phyloP scores from a whole-genome alignment of 108 stramenopile species.

The Nitzschia palea region DNA sequence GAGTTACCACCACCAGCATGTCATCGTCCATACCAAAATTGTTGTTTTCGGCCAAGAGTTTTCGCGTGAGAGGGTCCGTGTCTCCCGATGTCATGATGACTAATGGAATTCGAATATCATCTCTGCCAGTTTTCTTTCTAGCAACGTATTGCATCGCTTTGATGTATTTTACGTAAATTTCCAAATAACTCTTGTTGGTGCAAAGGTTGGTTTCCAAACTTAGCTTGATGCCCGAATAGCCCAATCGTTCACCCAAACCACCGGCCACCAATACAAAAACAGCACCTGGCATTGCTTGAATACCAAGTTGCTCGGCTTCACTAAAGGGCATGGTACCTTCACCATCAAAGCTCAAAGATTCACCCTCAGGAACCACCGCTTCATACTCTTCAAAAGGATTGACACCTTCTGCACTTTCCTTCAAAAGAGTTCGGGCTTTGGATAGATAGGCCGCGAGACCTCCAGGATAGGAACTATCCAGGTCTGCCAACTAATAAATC shows the following conservation, averaged over 20 bases:
- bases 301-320: slow-evolving; percentile 73
- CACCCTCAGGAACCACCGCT: slow-evolving; percentile 90
- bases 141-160: slow-evolving; percentile 91
- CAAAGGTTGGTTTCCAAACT: slow-evolving; percentile 82
- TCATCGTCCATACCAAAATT: slow-evolving; percentile 91
- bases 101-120: slow-evolving; percentile 81
- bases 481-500: slow-evolving; percentile 65
- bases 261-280: slow-evolving; percentile 92
- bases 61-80: slow-evolving; percentile 91
- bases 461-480: slow-evolving; percentile 93
- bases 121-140: slow-evolving; percentile 48
- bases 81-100: slow-evolving; percentile 99
- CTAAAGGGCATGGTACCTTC: slow-evolving; percentile 83
- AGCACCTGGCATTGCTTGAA: slow-evolving; percentile 55
- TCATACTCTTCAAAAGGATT: slow-evolving; percentile 96
- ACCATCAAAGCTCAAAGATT: slow-evolving; percentile 82
- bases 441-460: slow-evolving; percentile 87
- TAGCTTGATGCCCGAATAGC: slow-evolving; percentile 98
- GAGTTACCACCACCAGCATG: slow-evolving; percentile 78
- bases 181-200: slow-evolving; percentile 73
- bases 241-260: slow-evolving; percentile 97
- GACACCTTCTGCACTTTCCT: slow-evolving; percentile 82
- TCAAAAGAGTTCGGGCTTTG: slow-evolving; percentile 85
- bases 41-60: slow-evolving; percentile 83
- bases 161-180: slow-evolving; percentile 88